Base-by-base conservation (phyloP, 495 filamentous ascomycete species). In the Penicillium mononematosum region DNA sequence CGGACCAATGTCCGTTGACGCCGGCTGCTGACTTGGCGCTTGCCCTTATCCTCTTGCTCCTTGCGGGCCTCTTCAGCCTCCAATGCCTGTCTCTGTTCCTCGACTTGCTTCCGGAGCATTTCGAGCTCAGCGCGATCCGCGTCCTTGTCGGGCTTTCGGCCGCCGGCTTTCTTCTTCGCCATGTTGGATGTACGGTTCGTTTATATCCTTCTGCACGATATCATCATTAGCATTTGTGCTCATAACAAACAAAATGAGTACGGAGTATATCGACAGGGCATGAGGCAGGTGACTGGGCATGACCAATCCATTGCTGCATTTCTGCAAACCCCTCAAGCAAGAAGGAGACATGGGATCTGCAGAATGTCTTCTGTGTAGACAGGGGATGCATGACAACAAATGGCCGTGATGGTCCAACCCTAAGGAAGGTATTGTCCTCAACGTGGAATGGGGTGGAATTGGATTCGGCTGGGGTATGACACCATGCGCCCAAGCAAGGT, bases 1-100 rank as follows among this genome's bases (percentile, higher is more conserved):
- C 78, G 76, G 4, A 79, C 71, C 2, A 81, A 53, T 17, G 65
- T 67, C 0, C 77, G 70, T 56, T 72, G 44, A 7, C 44, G 44
- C 20, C 44, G 44, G 7, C 44, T 27, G 7, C 14, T 24, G 16
- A 16, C n/a, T n/a, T 39, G 44, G 4, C 12, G 10, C 24, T 46
- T 46, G 5, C 5, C 24, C 24, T 46, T 24, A 7, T 1, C 14
- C 16, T 46, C 44, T 17, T 22, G 14, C 24, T 46, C 19, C 24
- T 9, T 46, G 24, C 44, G 44, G 25, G 44, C 24, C 24, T 45
- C 44, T 27, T 45, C 44, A 9, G 44, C 44, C 5, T 45, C n/a
- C 9, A 43, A 10, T 4, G n/a, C 41, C 41, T 43, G 20, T 17
- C 10, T 20, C 10, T 43, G 41, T 43, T 43, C 44, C 4, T 24